These are phyloP conservation scores for Aureobasidium musti DNA, from an alignment of 2,329 filamentous ascomycete genomes.

Conservation along the genomic window DNA sequence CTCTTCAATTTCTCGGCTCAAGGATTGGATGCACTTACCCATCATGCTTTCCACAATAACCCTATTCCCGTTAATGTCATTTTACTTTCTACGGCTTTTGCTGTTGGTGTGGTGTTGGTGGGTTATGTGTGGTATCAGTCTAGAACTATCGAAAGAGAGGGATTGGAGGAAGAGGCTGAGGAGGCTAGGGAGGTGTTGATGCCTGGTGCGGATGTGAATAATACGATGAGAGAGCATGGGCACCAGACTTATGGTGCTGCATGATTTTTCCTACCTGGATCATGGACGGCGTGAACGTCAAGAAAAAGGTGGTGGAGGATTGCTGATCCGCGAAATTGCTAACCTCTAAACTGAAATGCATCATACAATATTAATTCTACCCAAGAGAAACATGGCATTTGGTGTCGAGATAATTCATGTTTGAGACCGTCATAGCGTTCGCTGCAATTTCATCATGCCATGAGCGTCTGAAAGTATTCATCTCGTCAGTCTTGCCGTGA, in stretches of 20 bases:
- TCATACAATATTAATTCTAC: too few relatives aligned
- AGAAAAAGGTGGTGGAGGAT: too few relatives aligned
- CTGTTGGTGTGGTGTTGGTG: slow-evolving; percentile 67
- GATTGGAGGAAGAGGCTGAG: slow-evolving; percentile 50
- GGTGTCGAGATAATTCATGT: too few relatives aligned
- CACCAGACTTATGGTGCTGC: slow-evolving; percentile 39
- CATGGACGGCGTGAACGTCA: too few relatives aligned
- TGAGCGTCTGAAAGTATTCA: too few relatives aligned
- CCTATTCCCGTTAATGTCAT: slow-evolving; percentile 76
- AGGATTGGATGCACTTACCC: slow-evolving; percentile 75
- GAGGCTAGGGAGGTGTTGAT: slow-evolving; percentile 45
- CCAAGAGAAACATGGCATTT: too few relatives aligned
- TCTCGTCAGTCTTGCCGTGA: too few relatives aligned
- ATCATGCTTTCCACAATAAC: slow-evolving; percentile 68
- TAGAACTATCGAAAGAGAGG: slow-evolving; percentile 46
- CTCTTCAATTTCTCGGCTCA: slow-evolving; percentile 82
- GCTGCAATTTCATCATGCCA: too few relatives aligned
- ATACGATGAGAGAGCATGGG: slow-evolving; percentile 37
- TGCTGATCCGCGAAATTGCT: too few relatives aligned
- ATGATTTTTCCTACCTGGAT: too few relatives aligned
- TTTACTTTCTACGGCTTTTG: slow-evolving; percentile 62
- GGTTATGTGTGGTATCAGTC: slow-evolving; percentile 62
- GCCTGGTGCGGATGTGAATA: slow-evolving; percentile 39
- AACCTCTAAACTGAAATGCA: too few relatives aligned
- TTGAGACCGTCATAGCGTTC: too few relatives aligned